Evolutionary conservation across 768 basidiomycete species (phyloP).

Genomic region (Termitomyces sp.): DNA sequence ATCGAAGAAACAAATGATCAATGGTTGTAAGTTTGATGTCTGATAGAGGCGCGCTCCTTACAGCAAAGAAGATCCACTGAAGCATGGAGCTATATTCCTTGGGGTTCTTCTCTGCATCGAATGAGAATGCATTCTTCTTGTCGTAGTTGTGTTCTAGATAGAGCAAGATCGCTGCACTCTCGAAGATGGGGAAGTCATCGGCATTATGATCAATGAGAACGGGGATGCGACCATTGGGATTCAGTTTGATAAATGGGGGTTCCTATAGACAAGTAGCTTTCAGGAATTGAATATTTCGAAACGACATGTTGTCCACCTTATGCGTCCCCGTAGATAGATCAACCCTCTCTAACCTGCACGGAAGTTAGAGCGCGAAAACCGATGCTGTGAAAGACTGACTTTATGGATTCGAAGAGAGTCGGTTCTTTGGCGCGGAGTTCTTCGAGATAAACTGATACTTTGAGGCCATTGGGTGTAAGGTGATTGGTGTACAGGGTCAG

Average conservation of each 20-base stretch:
- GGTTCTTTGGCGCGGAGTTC: constrained; percentile 11
- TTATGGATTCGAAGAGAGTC: constrained; percentile 7
- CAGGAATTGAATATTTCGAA: neutral
- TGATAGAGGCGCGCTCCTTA: constrained; percentile 21
- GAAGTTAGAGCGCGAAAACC: neutral
- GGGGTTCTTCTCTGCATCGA: constrained; percentile 47
- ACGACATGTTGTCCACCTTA: constrained; percentile 3
- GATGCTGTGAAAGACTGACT: neutral
- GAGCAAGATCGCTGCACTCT: constrained; percentile 77
- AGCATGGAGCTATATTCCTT: constrained; percentile 68
- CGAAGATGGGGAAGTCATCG: constrained; percentile 66
- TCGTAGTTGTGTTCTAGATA: constrained; percentile 83
- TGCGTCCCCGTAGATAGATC: constrained; percentile 9
- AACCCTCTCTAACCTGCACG: constrained; percentile 7
- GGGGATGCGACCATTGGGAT: constrained; percentile 75
- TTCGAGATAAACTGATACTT: constrained; percentile 18
- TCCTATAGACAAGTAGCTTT: constrained; percentile 28
- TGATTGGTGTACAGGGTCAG: constrained; percentile 18
- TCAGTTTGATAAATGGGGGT: constrained; percentile 70
- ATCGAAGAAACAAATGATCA: neutral
- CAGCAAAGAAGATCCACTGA: constrained; percentile 87
- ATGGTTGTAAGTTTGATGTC: neutral
- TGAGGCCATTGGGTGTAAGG: constrained; percentile 21
- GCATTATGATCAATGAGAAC: constrained; percentile 58
- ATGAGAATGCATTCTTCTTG: constrained; percentile 66